Base-by-base conservation (phyloP, 179 eudicot species). In the Beta corolliflora region DNA sequence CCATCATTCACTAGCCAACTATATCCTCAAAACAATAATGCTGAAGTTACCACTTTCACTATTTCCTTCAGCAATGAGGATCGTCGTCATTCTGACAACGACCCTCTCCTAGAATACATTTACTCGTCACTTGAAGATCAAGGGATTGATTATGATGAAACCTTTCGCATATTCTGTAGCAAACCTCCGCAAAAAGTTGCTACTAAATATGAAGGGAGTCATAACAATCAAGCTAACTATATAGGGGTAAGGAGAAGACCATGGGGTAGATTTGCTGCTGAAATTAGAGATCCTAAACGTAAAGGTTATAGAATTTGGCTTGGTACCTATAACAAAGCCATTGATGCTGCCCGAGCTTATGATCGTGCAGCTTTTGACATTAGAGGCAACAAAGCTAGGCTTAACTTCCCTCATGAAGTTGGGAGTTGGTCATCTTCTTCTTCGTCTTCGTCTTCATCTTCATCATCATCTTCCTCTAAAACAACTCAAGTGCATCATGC, bases 391-490 rank as follows among this genome's bases (percentile, higher is more conserved):
- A 76, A 55, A 67, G 83, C 83, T 55, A 75, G 79, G 44, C 52
- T 81, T 45, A 81, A 81, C 79, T 81, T 81, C 58, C 83, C 83
- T 52, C 79, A 75, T 36, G 83, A 81, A 75, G 75, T 81, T 52
- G 63, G 13, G 58, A 19, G 14, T 36, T 81, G 83, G 83, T 53
- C 83, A 44, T 68, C 59, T 1, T 52, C 45, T 0, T 53, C 76
- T 0, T 52, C 36, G 41, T 50, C 75, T 0, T 71, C 61, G 6
- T 55, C 50, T 7, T 73, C 64, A 8, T 73, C 72, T 5, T 68
- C 72, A 1, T 29, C 31, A 29, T 29, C 31, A 29, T 41, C 72
- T 13, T 68, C 48, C 15, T 45, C 64, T 21, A 73, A 53, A 61
- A 48, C 44, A 58, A 44, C 45, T 56, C 54, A 79, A 71, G 55